Conservation (phyloP, 2,329 filamentous ascomycete genomes). For the Sarocladiaceae sp. region DNA sequence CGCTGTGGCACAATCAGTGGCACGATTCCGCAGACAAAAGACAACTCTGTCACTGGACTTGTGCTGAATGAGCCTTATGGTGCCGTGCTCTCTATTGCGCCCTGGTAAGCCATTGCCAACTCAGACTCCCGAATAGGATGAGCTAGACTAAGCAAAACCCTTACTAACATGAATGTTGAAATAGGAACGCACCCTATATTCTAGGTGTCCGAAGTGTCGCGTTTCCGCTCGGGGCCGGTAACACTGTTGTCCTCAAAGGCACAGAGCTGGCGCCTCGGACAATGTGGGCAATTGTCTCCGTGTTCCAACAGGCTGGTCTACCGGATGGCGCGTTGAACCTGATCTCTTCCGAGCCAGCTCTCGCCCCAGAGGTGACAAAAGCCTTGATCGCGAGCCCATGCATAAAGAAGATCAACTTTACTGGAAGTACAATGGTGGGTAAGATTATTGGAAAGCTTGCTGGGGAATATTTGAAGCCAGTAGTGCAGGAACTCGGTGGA, state of each 20-base stretch:
- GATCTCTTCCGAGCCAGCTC: slow-evolving; percentile 56
- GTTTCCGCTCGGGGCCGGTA: slow-evolving; percentile 58
- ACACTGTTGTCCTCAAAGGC: slow-evolving; percentile 67
- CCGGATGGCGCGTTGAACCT: slow-evolving; percentile 68
- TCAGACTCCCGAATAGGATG: too few species aligned
- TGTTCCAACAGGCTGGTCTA: slow-evolving; percentile 66
- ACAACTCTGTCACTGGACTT: too few species aligned
- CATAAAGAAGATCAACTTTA: slow-evolving; percentile 83
- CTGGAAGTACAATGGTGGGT: slow-evolving; percentile 71
- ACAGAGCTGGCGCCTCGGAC: slow-evolving; percentile 60
- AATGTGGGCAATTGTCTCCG: slow-evolving; percentile 54
- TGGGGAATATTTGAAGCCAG: slow-evolving; percentile 72
- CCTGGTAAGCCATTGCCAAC: too few species aligned
- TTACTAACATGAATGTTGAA: too few species aligned
- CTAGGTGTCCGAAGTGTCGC: slow-evolving; percentile 41
- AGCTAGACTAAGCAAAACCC: too few species aligned
- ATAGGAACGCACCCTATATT: slow-evolving; percentile 47
- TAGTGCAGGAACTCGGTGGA: slow-evolving; percentile 77
- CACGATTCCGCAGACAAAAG: too few species aligned
- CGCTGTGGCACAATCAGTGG: too few species aligned
- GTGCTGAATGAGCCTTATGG: too few species aligned
- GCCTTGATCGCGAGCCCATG: slow-evolving; percentile 61
- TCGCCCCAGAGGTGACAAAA: slow-evolving; percentile 61
- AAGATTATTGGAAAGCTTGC: slow-evolving; percentile 66
- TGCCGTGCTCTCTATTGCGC: too few species aligned